A percentile compares a stretch with the other conserved stretches of the same genome.
phyloP scores from a whole-genome alignment of 2,329 filamentous ascomycete genomes.

The Aspergillus aculeatinus region DNA sequence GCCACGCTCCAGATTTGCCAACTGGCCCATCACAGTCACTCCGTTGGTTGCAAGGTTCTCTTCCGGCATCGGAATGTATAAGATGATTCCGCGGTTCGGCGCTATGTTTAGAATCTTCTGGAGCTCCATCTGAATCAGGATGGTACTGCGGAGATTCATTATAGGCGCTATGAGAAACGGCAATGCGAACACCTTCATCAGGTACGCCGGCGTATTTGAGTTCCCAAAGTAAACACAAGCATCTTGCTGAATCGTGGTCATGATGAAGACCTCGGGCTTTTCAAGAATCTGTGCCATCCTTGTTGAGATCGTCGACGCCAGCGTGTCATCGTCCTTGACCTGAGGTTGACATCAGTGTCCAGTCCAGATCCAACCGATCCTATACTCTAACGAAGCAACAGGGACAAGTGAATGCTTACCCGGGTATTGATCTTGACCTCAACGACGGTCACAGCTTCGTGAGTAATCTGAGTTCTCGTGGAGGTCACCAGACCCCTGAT shows the following conservation, averaged over 20 bases:
- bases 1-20: slow-evolving; percentile 57
- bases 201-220: slow-evolving; percentile 76
- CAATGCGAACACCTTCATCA: slow-evolving; percentile 70
- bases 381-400: neutral
- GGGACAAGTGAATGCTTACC: slow-evolving; percentile 38
- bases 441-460: slow-evolving; percentile 60
- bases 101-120: slow-evolving; percentile 67
- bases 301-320: slow-evolving; percentile 71
- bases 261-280: slow-evolving; percentile 69
- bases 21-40: slow-evolving; percentile 66
- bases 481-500: slow-evolving; percentile 36
- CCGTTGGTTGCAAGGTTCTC: slow-evolving; percentile 71
- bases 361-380: neutral
- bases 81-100: slow-evolving; percentile 67
- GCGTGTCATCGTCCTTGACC: slow-evolving; percentile 72
- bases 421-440: slow-evolving; percentile 66
- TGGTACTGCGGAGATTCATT: slow-evolving; percentile 77
- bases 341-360: slow-evolving; percentile 21
- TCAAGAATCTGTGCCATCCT: slow-evolving; percentile 74
- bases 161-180: slow-evolving; percentile 67
- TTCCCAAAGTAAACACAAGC: slow-evolving; percentile 72
- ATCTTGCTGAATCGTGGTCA: slow-evolving; percentile 73
- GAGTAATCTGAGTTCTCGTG: slow-evolving; percentile 49
- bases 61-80: slow-evolving; percentile 68
- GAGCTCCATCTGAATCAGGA: slow-evolving; percentile 74